These are phyloP conservation scores for Scheffersomyces illinoinensis DNA, from an alignment of 1,139 yeast genomes.

Conservation along the genomic window DNA sequence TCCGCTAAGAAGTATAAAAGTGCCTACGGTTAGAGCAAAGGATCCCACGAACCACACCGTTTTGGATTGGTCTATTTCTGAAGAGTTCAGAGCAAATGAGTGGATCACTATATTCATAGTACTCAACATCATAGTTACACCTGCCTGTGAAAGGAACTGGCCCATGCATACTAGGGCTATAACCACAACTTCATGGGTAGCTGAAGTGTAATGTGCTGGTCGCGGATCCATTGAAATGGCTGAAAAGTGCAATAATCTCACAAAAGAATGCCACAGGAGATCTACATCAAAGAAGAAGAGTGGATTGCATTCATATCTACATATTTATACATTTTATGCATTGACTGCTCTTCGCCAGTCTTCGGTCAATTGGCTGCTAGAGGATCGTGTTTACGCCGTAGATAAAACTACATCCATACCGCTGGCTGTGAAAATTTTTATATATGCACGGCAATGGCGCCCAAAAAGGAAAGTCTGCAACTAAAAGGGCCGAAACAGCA, in stretches of 20 bases:
- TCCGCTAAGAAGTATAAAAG: constrained; percentile 53
- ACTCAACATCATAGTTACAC: constrained; percentile 40
- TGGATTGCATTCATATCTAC: background rate
- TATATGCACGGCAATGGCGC: background rate
- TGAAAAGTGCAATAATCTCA: background rate
- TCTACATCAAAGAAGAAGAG: background rate
- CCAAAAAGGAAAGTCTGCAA: background rate
- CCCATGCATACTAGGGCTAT: constrained; percentile 19
- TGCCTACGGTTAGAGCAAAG: constrained; percentile 56
- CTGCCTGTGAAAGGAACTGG: constrained; percentile 41
- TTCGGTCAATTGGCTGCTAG: background rate
- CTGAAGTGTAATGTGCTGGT: constrained; percentile 14
- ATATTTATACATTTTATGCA: background rate
- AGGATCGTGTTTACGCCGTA: background rate
- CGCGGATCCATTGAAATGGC: constrained; percentile 14
- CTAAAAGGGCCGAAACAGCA: background rate
- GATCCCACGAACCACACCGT: constrained; percentile 60
- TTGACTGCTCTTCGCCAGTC: background rate
- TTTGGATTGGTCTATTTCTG: constrained; percentile 18
- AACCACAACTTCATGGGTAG: constrained; percentile 16
- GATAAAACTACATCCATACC: background rate
- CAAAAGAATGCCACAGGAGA: background rate
- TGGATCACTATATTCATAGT: constrained; percentile 39
- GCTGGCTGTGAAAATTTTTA: background rate
- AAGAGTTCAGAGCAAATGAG: constrained; percentile 21